Base-by-base conservation (phyloP, 305 asterid species). In the Fraxinus floribunda region DNA sequence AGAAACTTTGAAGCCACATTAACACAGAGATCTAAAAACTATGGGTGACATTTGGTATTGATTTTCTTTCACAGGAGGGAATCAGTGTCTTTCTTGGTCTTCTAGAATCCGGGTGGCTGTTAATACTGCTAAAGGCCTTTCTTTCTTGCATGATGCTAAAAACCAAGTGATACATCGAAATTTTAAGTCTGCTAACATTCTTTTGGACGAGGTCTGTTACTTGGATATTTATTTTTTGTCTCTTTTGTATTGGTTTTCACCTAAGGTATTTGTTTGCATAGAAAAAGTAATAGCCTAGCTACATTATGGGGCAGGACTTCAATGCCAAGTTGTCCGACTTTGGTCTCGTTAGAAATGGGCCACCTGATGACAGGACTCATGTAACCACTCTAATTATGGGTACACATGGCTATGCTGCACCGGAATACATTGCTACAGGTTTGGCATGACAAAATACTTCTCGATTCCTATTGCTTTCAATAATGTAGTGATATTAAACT, bases 271-370 rank as follows among this genome's bases (percentile, higher is more conserved):
- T 38, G 30, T 52, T 16, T 3, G 3, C 30, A 22, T 16, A 22
- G 11, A 62, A 24, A 13, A 75, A 76, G 29, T 8, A n/a, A 52
- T 8, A 38, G 0, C 20, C 32, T 20, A 39, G 49, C 52, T 5
- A 11, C 76, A 32, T 49, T 34, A 20, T 73, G 57, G 76, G 72
- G 76, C 77, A 88, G 90, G 88, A 86, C 6, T 79, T 75, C 36
- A 86, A 84, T 49, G 88, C 87, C 71, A 86, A 84, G 79, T 76
- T 88, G 71, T 82, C 88, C 0, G 84, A 81, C 74, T 86, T 68
- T 24, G 73, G 84, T 26, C 81, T 64, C 44, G 87, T 83, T 2
- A 76, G 3, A 64, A 81, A 83, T 60, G 86, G 72, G 79, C 88
- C 88, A 1, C 46, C 41, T 34, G 87, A 85, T 18, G 83, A 80